Conservation (phyloP, 2,329 filamentous ascomycete genomes). For the Chlorencoelia australis region DNA sequence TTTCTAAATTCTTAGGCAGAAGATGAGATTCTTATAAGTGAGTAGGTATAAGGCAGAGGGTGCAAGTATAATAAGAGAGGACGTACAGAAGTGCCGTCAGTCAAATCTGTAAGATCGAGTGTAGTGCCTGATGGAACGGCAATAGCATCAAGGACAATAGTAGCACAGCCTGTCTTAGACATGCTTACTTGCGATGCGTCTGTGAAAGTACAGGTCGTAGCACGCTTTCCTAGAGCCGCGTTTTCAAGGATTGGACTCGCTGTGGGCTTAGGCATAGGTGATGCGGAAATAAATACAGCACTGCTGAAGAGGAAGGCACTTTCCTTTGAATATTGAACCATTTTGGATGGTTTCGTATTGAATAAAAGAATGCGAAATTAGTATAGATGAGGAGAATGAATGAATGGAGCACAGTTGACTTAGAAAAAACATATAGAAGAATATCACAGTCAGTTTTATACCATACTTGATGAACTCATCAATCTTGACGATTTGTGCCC, state of each 20-base stretch:
- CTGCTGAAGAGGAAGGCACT: slow-evolving; percentile 13
- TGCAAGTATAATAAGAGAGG: neutral
- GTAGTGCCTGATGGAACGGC: slow-evolving; percentile 48
- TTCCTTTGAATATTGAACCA: slow-evolving; percentile 19
- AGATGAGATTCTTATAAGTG: no score
- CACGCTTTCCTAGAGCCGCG: slow-evolving; percentile 5
- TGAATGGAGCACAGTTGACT: no score
- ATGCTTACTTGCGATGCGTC: slow-evolving; percentile 33
- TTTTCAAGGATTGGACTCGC: no score
- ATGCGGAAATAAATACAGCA: slow-evolving; percentile 11
- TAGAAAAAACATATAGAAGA: no score
- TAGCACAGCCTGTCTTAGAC: slow-evolving; percentile 40
- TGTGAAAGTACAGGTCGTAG: slow-evolving; percentile 42
- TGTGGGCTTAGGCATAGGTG: slow-evolving; percentile 16
- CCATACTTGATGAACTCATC: no score
- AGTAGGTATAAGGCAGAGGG: neutral
- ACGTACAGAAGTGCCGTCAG: slow-evolving; percentile 32
- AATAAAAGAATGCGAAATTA: slow-evolving; percentile 4
- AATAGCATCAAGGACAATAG: slow-evolving; percentile 42
- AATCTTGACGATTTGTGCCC: no score
- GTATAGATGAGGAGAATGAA: no score
- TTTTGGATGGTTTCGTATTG: slow-evolving; percentile 9
- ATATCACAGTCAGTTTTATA: no score
- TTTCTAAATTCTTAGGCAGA: no score
- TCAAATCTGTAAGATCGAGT: slow-evolving; percentile 44